Percentiles rank a stretch among this genome's conserved stretches.
phyloP scores from a whole-genome alignment of 805 yeast genomes.

The Candida fluviatilis region DNA sequence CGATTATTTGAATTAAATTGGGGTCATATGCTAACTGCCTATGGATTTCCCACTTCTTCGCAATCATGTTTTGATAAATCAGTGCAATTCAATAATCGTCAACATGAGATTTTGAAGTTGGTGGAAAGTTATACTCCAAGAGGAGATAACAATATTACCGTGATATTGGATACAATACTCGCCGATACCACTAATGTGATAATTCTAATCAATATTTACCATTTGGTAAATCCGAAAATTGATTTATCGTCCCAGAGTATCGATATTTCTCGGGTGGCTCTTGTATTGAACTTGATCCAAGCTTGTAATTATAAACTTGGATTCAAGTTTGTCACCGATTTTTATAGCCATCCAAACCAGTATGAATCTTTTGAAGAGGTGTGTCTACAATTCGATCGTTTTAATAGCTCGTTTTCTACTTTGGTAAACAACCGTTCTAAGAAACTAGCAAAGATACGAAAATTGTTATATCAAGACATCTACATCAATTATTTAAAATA shows the following conservation, averaged over 20 bases:
- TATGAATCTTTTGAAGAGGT: conserved; percentile 10
- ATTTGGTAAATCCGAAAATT: not conserved
- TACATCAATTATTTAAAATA: conserved; percentile 3
- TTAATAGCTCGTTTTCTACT: conserved; percentile 13
- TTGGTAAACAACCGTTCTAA: conserved; percentile 7
- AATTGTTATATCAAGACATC: conserved; percentile 7
- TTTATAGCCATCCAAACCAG: not conserved
- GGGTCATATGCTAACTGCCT: not conserved
- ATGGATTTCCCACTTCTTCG: not conserved
- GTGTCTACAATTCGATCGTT: conserved; percentile 16
- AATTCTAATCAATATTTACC: not conserved
- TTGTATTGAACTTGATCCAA: not conserved
- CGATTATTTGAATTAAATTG: not conserved
- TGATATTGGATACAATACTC: not conserved
- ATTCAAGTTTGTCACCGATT: not conserved
- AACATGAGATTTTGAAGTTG: not conserved
- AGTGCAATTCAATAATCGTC: not conserved
- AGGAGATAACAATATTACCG: conserved; percentile 1
- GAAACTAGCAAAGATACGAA: conserved; percentile 6
- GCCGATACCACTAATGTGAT: not conserved
- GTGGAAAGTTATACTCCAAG: not conserved
- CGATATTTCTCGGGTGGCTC: conserved; percentile 1
- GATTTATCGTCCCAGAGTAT: not conserved
- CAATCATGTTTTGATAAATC: not conserved
- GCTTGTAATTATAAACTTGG: conserved; percentile 3